Evolutionary conservation across 164 flowering plant genomes (phyloP), one percentile per base, ranked within the genome.

Genomic region (Vitis amurensis): DNA sequence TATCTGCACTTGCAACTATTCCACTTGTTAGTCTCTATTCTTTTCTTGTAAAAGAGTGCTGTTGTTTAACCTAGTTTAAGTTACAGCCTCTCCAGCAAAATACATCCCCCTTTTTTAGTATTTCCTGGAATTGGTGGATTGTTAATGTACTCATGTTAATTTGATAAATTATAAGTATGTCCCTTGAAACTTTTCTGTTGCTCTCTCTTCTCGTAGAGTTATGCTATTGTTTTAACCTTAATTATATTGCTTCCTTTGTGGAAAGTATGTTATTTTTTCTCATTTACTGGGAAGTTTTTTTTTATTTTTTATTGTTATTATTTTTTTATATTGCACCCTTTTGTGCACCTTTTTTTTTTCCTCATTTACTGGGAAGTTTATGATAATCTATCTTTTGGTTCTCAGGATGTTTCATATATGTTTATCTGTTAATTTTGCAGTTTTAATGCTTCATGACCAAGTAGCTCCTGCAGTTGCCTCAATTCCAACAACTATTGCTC

Each of bases 381-480:
- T 23, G 64, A 5, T 9, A 50, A 48, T 8, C 17, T 71, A 61
- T 61, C 53, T 60, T 55, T 30, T 15, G 63, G 53, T 53, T 50
- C 19, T 50, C 29, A 57, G 10, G 11, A 14, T 4, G 59, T 4
- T 14, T 16, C 51, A 44, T n/a, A 53, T 58, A 13, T 13, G 49
- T 16, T 11, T 1, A 23, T 13, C 60, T 61, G 59, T 27, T 71
- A 63, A 66, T 71, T 69, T 73, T 79, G 77, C 87, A 85, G 89
- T 87, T 80, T 37, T 76, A 64, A 75, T 79, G 77, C 68, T 79
- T 71, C 81, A 79, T 73, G 93, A 87, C 61, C 87, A 79, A 81
- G 68, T 83, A 56, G 63, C 74, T 71, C 72, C 80, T 63, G 80
- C 76, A 10, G 76, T 77, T 68, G 55, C 76, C 23, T 80, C 83